Evolutionary conservation across 306 rosid genomes (phyloP).

Genomic region (Boehmeria nivea): DNA sequence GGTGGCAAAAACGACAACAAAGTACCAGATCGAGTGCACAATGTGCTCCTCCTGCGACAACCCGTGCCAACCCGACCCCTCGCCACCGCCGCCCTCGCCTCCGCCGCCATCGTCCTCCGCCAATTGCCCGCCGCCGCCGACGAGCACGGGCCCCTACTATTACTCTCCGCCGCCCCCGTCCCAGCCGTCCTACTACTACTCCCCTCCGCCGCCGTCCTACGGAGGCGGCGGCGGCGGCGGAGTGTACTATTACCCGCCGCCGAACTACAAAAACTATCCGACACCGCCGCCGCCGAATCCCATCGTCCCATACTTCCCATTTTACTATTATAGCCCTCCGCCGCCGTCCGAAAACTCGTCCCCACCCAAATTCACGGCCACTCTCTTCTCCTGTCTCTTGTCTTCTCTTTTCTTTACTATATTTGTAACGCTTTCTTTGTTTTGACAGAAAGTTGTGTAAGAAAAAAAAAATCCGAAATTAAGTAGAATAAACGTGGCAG

Average conservation of each 20-base stretch:
- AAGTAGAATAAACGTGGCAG: constrained; percentile 36
- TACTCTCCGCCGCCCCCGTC: constrained; percentile 76
- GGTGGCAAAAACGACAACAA: constrained; percentile 25
- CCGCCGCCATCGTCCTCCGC: constrained; percentile 18
- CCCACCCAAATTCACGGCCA: neutral
- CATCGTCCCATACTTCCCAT: constrained; percentile 88
- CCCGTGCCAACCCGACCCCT: constrained; percentile 47
- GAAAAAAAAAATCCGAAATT: too few relatives aligned
- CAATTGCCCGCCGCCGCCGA: constrained; percentile 63
- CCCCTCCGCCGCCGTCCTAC: constrained; percentile 35
- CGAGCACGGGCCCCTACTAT: constrained; percentile 30
- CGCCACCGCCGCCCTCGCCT: constrained; percentile 49
- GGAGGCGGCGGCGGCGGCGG: constrained; percentile 35
- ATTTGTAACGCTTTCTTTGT: constrained; percentile 16
- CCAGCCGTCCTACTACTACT: constrained; percentile 38
- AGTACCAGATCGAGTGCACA: constrained; percentile 82
- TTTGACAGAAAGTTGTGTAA: constrained; percentile 26
- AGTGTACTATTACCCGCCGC: constrained; percentile 57
- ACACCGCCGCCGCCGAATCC: constrained; percentile 97
- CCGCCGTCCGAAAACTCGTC: constrained; percentile 31
- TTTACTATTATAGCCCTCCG: constrained; percentile 69
- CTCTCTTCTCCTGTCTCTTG: constrained; percentile 7
- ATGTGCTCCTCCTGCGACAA: constrained; percentile 83
- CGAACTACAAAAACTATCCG: constrained; percentile 44
- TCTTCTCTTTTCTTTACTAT: constrained; percentile 9